Percentiles rank a stretch among this genome's conserved stretches.
phyloP scores from a whole-genome alignment of 2,329 filamentous ascomycete genomes.

The Aspergillus oerlinghausenensis region DNA sequence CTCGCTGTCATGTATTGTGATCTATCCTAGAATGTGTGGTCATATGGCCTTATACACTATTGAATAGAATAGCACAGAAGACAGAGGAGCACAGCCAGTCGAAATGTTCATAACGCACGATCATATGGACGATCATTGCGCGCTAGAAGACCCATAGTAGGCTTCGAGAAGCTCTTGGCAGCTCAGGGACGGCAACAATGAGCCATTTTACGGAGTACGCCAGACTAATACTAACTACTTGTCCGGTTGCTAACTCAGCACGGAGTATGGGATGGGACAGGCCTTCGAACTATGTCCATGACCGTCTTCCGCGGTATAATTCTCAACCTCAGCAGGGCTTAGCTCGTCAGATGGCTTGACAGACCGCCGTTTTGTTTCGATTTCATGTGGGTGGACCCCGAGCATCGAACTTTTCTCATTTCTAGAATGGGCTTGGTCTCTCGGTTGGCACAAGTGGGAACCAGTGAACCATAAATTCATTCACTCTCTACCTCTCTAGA shows the following conservation, averaged over 20 bases:
- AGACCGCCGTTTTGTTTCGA: not conserved
- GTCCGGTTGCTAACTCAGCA: too few relatives aligned
- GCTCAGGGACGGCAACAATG: not conserved
- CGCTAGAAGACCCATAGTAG: constrained; percentile 9
- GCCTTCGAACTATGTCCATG: not conserved
- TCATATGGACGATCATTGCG: not conserved
- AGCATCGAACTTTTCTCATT: not conserved
- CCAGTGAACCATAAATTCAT: not conserved
- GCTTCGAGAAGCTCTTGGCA: constrained; percentile 15
- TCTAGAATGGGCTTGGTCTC: not conserved
- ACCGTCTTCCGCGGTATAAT: not conserved
- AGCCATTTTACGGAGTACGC: not conserved
- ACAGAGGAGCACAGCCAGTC: not conserved
- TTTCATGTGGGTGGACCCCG: not conserved
- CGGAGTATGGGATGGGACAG: not conserved
- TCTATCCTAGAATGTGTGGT: not conserved
- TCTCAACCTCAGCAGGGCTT: not conserved
- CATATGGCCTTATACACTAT: not conserved
- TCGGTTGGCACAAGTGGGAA: not conserved
- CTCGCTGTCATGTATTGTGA: not conserved
- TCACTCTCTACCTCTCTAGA: not conserved
- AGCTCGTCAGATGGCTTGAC: too few relatives aligned
- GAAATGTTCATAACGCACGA: not conserved
- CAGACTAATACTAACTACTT: too few relatives aligned
- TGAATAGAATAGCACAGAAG: not conserved